phyloP scores from a whole-genome alignment of 2,329 filamentous ascomycete genomes.

The Furcasterigmium sp. region DNA sequence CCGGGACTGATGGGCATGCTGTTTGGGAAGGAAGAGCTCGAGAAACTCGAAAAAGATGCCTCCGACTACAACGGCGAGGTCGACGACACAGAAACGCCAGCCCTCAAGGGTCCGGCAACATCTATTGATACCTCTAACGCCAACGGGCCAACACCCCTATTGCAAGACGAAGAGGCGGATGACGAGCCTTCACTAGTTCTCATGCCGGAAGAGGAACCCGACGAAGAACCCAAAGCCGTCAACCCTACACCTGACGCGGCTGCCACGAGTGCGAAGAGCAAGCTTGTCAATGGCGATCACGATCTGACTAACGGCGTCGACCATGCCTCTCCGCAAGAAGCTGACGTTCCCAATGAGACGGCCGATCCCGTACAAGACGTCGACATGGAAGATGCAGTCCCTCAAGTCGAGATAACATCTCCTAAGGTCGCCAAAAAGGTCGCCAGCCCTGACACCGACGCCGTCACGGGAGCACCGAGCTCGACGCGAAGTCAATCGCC shows the following conservation, averaged over 20 bases:
- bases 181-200: slow-evolving; percentile 1
- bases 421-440: slow-evolving; percentile 20
- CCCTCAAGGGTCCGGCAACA: too few species aligned
- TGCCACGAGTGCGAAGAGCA: too few species aligned
- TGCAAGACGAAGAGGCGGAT: slow-evolving; percentile 1
- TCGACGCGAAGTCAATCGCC: slow-evolving; percentile 37
- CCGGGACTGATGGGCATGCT: slow-evolving; percentile 50
- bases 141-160: slow-evolving; percentile 24
- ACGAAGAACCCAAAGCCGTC: not conserved
- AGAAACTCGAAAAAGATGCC: slow-evolving; percentile 29
- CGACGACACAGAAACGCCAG: not conserved
- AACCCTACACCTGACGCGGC: not conserved
- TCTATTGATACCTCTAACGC: too few species aligned
- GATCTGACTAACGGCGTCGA: not conserved
- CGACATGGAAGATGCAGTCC: slow-evolving; percentile 24
- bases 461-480: slow-evolving; percentile 28
- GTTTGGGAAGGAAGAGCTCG: slow-evolving; percentile 54
- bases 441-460: slow-evolving; percentile 36
- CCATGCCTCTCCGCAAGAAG: not conserved
- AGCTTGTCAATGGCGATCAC: not conserved
- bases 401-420: slow-evolving; percentile 18
- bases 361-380: slow-evolving; percentile 18
- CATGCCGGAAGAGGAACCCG: slow-evolving; percentile 5
- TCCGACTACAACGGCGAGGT: slow-evolving; percentile 7
- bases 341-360: too few species aligned